phyloP scores from a whole-genome alignment of 2,329 filamentous ascomycete species.

The Xylaria sp. region DNA sequence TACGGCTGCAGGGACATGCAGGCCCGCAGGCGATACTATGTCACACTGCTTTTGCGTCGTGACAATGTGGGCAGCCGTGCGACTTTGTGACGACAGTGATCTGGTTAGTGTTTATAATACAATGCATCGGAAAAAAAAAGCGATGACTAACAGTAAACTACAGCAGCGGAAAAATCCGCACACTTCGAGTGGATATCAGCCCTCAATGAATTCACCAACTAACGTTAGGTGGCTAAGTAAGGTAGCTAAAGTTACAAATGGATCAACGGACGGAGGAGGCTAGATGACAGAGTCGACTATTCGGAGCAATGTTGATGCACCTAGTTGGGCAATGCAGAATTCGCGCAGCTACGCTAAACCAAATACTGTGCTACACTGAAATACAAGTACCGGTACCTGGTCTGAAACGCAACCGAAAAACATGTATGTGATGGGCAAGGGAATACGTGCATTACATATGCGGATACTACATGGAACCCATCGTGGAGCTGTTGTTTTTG shows the following conservation, averaged over 20 bases:
- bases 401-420: conserved; percentile 5
- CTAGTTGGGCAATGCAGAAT: neutral
- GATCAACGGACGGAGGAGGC: neutral
- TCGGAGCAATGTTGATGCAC: neutral
- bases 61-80: neutral
- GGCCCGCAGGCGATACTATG: neutral
- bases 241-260: neutral
- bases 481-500: conserved; percentile 32
- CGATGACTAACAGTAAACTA: neutral
- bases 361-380: neutral
- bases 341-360: neutral
- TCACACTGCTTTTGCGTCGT: neutral
- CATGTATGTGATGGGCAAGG: conserved; percentile 10
- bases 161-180: neutral
- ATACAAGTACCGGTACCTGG: conserved; percentile 1
- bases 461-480: conserved; percentile 14
- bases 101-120: neutral
- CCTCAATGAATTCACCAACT: neutral
- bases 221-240: too few species aligned
- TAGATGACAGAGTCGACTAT: neutral
- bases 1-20: neutral
- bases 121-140: neutral
- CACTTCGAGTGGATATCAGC: neutral
- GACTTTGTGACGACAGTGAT: neutral
- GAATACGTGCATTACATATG: conserved; percentile 32